Base-by-base conservation (phyloP, 1,284 basidiomycete species). In the Xerocomus amazonicus region DNA sequence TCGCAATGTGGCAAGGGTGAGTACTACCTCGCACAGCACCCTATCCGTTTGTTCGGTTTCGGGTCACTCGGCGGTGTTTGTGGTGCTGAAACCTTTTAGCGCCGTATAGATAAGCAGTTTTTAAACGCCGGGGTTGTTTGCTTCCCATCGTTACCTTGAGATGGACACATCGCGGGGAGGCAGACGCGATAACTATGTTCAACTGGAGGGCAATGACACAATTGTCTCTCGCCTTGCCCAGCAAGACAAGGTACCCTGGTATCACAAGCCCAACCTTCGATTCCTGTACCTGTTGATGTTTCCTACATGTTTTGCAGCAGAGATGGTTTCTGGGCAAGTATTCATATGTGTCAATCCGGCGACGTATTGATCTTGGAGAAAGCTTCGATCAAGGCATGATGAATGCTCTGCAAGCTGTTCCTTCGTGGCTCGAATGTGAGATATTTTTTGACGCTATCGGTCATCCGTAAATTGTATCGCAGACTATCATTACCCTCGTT, bases 401-500 rank as follows among this genome's bases (percentile, higher is more conserved):
- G 27, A 47, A 47, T 13, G 46, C 26, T 28, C 26, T 47, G 9
- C 39, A 47, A 34, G 46, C 46, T 10, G 39, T 47, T 27, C 38
- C 46, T 28, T 41, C 46, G 16, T 47, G 46, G 46, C 17, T 41
- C 6, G 46, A 47, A 41, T 47, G 46, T 41, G 16, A 42, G 39
- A 9, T 5, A 12, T 35, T 17, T 16, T 31, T 33, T 19, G 19
- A 6, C 26, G 17, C 14, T 41, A 6, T 23, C 12, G 13, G 5
- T 9, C 26, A n/a, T 1, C 6, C 23, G 16, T 36, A 17, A 48
- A 7, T 13, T 19, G 39, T 5, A 19, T 36, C 14, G 1, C 13
- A 49, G 48, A 45, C 16, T 49, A 41, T 27, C 13, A 56, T 27
- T 36, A 61, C 37, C 59, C 59, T 17, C 59, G 31, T 26, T 60